Base-by-base conservation (phyloP, 1,284 basidiomycete genomes). In the Paramarasmius palmivorus region DNA sequence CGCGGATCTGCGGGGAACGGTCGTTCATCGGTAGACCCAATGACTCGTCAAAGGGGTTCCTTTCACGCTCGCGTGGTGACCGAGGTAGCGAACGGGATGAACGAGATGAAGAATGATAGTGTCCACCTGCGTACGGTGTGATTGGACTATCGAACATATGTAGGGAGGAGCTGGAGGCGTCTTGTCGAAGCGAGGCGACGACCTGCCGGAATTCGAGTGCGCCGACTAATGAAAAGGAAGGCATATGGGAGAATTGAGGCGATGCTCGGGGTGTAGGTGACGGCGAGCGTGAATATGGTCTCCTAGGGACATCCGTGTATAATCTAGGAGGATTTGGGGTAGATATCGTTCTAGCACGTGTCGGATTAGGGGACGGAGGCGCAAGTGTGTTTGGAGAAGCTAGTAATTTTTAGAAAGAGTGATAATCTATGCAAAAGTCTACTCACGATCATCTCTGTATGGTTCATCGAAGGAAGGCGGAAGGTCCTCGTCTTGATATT, bases 151-250 rank as follows among this genome's bases (percentile, higher is more conserved):
- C 87, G 58, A 92, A 91, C 5, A 83, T 72, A 50, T 70, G 76
- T 36, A 91, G 71, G 1, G 82, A 76, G 0, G 79, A 71, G 0
- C 75, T 73, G 0, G 84, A 74, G 1, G 87, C 83, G 59, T 89
- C 78, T 48, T 79, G 76, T 53, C 86, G 82, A 8, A 98, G 76
- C 0, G 88, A 89, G 15, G 89, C 80, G 14, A 98, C 89, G 14
- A 97, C 90, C 56, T 95, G 88, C 25, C 93, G 79, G 70, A 98
- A 98, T 68, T 98, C 95, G 50, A 98, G 83, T 0, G 95, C 95
- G 8, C 95, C 92, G 2, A 97, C 82, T 1, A 98, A 81, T 5
- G 94, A 96, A 69, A 95, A 93, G 1, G 88, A 90, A 1, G 89
- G 89, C 71, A 92, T 81, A 55, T 83, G 79, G 7, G 69, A 65